These are phyloP conservation scores for Lotus japonicus DNA, from an alignment of 306 rosid species.

Conservation along the genomic window DNA sequence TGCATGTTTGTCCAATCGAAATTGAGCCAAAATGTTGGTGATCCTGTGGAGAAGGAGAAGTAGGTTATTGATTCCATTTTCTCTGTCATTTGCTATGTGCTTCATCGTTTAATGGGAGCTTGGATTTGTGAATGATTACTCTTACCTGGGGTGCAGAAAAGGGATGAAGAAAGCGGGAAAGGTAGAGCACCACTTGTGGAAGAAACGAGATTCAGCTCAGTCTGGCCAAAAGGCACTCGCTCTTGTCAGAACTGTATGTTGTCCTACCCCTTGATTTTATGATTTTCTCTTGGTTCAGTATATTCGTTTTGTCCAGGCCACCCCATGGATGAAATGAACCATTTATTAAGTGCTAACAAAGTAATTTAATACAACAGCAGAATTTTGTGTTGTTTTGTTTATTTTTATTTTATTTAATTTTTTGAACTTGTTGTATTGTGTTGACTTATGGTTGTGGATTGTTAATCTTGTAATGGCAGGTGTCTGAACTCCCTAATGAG, in stretches of 20 bases:
- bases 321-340: not conserved
- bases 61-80: constrained; percentile 18
- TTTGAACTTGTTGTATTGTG: not conserved
- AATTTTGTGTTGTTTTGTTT: not conserved
- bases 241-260: constrained; percentile 68
- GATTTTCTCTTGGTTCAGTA: constrained; percentile 13
- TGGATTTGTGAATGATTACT: not conserved
- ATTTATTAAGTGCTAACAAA: not conserved
- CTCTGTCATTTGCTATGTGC: not conserved
- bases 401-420: not conserved
- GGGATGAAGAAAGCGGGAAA: constrained; percentile 39
- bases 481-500: constrained; percentile 68
- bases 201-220: constrained; percentile 65
- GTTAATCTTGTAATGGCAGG: constrained; percentile 35
- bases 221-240: constrained; percentile 84
- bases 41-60: constrained; percentile 43
- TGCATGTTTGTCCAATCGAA: constrained; percentile 24
- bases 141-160: constrained; percentile 44
- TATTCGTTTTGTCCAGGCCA: not conserved
- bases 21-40: constrained; percentile 19
- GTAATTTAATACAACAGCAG: not conserved
- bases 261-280: not conserved
- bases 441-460: constrained; percentile 2
- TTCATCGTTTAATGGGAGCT: not conserved
- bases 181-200: constrained; percentile 73